Evolutionary conservation across 2,329 filamentous ascomycete genomes (phyloP), one percentile per base, ranked within the genome.

Genomic region (Ophiostoma montium): DNA sequence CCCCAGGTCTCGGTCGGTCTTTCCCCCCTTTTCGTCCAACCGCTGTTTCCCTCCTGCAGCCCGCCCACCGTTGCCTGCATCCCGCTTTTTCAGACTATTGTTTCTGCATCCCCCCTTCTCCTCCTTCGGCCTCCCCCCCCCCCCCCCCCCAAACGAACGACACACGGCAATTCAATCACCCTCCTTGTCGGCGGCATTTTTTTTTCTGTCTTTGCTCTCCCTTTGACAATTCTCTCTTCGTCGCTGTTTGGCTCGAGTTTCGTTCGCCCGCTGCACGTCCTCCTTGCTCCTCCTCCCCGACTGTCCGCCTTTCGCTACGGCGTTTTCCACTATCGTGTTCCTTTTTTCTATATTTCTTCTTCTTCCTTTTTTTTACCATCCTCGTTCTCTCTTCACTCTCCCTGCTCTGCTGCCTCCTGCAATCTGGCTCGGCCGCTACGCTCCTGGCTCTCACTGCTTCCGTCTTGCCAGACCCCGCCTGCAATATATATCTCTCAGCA

Each of bases 41-140:
- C 39, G 36, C 39, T 47, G 21, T 42, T 30, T 46, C 36, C 31
- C 38, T 47, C 44, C 45, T 47, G 32, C 49, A 38, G 33, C 45
- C 45, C 32, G 35, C 36, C 43, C 36, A 42, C 33, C 44, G 31
- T 30, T 35, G 31, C 48, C 23, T 46, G 33, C 48, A 27, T 38
- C 48, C 35, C 36, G n/a, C 35, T 50, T 47, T 41, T 42, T 42
- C 39, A 42, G 23, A 27, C 15, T 31, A 18, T 30, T 23, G 23
- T 42, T 42, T 42, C 39, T 42, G 30, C 39, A 42, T 42, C 16
- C 30, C 42, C 35, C 31, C 32, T 23, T 39, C 15, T 27, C 21
- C 36, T 47, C 49, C 45, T 36, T 41, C 47, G 31, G 39, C 30
- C 30, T 45, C 49, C 35, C 45, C 45, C n/a, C 12, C 39, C 16